Conservation (phyloP, 2,329 filamentous ascomycete species). For the Fusarium hostae region DNA sequence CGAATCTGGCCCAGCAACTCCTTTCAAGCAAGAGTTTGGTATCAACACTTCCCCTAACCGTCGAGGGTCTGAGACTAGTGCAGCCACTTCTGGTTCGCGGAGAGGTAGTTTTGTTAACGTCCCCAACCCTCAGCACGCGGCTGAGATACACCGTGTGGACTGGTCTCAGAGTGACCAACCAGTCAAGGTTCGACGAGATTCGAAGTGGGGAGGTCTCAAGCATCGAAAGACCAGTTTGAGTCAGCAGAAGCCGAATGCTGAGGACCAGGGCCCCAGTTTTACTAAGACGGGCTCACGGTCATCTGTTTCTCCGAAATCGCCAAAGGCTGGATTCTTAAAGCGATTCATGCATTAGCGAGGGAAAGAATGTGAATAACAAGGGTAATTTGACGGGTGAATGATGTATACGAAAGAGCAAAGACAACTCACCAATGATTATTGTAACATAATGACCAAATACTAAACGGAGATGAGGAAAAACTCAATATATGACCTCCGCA, state of each 20-base stretch:
- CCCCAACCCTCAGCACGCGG: conserved; percentile 29
- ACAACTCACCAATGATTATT: conserved; percentile 29
- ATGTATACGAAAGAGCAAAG: conserved; percentile 10
- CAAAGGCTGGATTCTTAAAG: conserved; percentile 55
- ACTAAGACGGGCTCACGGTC: conserved; percentile 6
- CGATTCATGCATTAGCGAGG: conserved; percentile 56
- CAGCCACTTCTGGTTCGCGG: conserved; percentile 24
- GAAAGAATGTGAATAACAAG: not conserved
- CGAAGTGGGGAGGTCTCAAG: conserved; percentile 59
- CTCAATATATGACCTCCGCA: not conserved
- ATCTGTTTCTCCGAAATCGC: conserved; percentile 47
- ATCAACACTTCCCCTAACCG: conserved; percentile 22
- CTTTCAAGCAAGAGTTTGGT: conserved; percentile 35
- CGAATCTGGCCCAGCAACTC: conserved; percentile 29
- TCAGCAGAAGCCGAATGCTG: conserved; percentile 41
- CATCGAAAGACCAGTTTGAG: conserved; percentile 53
- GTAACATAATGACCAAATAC: conserved; percentile 33
- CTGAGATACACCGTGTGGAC: conserved; percentile 59
- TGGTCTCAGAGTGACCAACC: conserved; percentile 69
- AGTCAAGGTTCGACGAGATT: conserved; percentile 54
- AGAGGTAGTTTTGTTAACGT: conserved; percentile 31
- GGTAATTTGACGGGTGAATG: not conserved
- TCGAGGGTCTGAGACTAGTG: conserved; percentile 32
- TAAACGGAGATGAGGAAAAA: conserved; percentile 14
- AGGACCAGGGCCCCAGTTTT: conserved; percentile 22